Base-by-base conservation (phyloP, 2,329 filamentous ascomycete genomes). In the Fusarium zealandicum region DNA sequence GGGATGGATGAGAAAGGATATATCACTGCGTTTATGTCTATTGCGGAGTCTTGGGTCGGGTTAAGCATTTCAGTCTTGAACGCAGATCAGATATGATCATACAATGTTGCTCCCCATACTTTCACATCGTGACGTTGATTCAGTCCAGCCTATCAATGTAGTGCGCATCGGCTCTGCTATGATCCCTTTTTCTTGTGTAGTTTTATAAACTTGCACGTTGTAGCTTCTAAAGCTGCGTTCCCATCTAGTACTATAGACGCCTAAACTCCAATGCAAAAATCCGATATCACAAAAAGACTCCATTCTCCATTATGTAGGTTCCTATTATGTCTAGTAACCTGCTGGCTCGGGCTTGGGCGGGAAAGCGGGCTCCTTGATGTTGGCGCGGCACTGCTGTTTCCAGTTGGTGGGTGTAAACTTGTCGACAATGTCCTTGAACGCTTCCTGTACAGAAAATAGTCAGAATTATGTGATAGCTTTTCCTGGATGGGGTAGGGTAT, bases 391-490 rank as follows among this genome's bases (percentile, higher is more conserved):
- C 56, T 84, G 74, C 17, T 76, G 69, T 61, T 76, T 82, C 93
- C 93, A 98, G 71, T 92, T 83, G 53, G 78, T 78, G 0, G 95
- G 95, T 1, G 91, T 95, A 70, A 90, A 96, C 68, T 91, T 92
- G 75, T 98, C 93, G 3, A 95, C 92, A 49, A 97, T 90, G 44
- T 85, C 79, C 75, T 98, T 98, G 80, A 99, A 99, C 0, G 93
- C 92, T 51, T 89, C 85, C 87, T 90, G 56, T 46, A 13, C 5
- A 25, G 22, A 25, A 8, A 7, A 25, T 25, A 7, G 22, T 25
- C 6, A 25, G 22, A 5, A 8, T 25, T 25, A 8, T 28, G 13
- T 31, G 6, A 17, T 18, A 13, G 25, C 36, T 16, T 16, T 13
- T 36, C 14, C 10, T 18, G 14, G 12, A 35, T 20, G 5, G 31